Evolutionary conservation across 768 basidiomycete genomes (phyloP).

Genomic region (Boletus sp.): DNA sequence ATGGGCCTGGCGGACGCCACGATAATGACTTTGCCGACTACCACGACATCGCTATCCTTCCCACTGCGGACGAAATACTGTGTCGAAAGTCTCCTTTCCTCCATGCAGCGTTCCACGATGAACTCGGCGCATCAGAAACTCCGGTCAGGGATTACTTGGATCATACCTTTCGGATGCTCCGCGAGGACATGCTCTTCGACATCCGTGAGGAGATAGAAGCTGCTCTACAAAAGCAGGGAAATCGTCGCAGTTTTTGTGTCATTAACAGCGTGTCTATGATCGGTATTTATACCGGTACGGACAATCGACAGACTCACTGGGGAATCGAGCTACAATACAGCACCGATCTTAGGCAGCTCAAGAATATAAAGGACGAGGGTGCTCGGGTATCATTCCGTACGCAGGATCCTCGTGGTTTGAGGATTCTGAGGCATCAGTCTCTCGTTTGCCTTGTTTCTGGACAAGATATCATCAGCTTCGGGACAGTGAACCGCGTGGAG

Average conservation of each 20-base stretch:
- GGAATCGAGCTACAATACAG: slow-evolving; percentile 37
- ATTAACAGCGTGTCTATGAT: slow-evolving; percentile 35
- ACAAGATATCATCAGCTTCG: slow-evolving; percentile 49
- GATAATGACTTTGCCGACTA: slow-evolving; percentile 65
- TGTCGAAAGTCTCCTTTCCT: slow-evolving; percentile 48
- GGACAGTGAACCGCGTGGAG: slow-evolving; percentile 53
- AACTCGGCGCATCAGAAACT: slow-evolving; percentile 15
- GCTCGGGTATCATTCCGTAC: slow-evolving; percentile 36
- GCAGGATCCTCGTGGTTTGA: slow-evolving; percentile 28
- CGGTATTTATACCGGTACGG: slow-evolving; percentile 35
- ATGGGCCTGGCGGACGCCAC: slow-evolving; percentile 59
- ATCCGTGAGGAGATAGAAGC: slow-evolving; percentile 51
- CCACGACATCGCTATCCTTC: slow-evolving; percentile 55
- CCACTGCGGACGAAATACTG: slow-evolving; percentile 56
- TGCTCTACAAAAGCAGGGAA: slow-evolving; percentile 34
- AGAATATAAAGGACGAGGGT: slow-evolving; percentile 19
- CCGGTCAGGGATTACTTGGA: slow-evolving; percentile 51
- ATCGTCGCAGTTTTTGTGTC: slow-evolving; percentile 31
- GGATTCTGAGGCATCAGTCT: slow-evolving; percentile 51
- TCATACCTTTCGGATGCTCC: slow-evolving; percentile 59
- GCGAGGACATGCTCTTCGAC: slow-evolving; percentile 62
- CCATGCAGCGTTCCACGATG: slow-evolving; percentile 33
- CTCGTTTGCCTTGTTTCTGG: slow-evolving; percentile 52
- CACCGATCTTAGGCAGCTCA: slow-evolving; percentile 35
- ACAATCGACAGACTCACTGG: slow-evolving; percentile 33